Conservation (phyloP, 495 filamentous ascomycete genomes). For the Aspergillus hancockii region DNA sequence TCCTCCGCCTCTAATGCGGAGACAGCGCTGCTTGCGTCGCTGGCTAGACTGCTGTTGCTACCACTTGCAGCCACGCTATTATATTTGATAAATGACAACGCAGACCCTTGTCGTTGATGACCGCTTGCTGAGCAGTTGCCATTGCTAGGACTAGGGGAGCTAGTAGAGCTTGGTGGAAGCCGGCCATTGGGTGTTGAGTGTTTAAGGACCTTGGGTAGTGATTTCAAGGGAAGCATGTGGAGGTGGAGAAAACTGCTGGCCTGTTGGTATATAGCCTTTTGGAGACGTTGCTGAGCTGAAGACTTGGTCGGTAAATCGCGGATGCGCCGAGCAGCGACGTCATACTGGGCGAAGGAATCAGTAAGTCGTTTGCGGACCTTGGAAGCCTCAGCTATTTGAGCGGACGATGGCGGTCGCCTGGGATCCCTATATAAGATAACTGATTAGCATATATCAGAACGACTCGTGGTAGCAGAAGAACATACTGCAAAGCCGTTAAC, state of each 20-base stretch:
- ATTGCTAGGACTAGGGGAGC: conserved; percentile 36
- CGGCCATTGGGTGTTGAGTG: conserved; percentile 56
- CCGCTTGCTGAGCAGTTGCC: conserved; percentile 34
- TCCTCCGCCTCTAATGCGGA: conserved; percentile 82
- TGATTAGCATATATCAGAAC: background rate
- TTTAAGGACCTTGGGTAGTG: conserved; percentile 78
- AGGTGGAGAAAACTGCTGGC: conserved; percentile 83
- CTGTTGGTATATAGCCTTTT: conserved; percentile 81
- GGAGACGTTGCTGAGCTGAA: conserved; percentile 71
- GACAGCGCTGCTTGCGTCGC: conserved; percentile 63
- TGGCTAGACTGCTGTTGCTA: conserved; percentile 54
- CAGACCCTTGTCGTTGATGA: conserved; percentile 45
- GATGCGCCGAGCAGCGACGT: conserved; percentile 79
- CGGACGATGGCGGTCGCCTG: conserved; percentile 68
- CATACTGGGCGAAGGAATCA: conserved; percentile 89
- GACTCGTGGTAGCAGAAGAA: conserved; percentile 17
- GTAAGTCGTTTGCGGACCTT: conserved; percentile 89
- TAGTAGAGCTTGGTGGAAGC: conserved; percentile 28
- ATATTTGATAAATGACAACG: conserved; percentile 60
- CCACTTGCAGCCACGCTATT: conserved; percentile 53
- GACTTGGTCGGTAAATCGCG: conserved; percentile 74
- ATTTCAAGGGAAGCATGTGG: conserved; percentile 90
- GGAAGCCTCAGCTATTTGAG: conserved; percentile 81
- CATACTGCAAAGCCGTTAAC: conserved; percentile 65
- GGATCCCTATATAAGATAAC: conserved; percentile 50